Conservation (phyloP, 2,329 filamentous ascomycete species). For the Akanthomyces lecanii region DNA sequence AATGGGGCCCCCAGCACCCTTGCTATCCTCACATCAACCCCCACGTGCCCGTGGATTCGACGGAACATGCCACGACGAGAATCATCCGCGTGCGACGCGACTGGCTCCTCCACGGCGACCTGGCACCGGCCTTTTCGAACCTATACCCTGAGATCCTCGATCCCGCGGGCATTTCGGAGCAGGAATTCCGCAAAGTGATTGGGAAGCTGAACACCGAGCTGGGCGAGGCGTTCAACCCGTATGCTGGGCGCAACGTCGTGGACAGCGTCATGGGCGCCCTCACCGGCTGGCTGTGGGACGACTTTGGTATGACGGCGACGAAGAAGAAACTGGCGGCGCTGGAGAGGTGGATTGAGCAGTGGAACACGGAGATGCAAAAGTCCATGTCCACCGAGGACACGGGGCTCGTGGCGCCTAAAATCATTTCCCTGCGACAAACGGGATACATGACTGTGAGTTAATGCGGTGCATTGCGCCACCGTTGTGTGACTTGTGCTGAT, state of each 20-base stretch:
- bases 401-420: slow-evolving; percentile 55
- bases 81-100: slow-evolving; percentile 90
- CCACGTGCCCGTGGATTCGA: slow-evolving; percentile 75
- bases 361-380: slow-evolving; percentile 72
- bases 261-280: slow-evolving; percentile 75
- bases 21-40: slow-evolving; percentile 93
- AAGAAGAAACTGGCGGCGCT: slow-evolving; percentile 67
- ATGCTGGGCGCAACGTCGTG: slow-evolving; percentile 68
- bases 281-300: slow-evolving; percentile 95
- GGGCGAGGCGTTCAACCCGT: slow-evolving; percentile 74
- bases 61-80: slow-evolving; percentile 71
- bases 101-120: slow-evolving; percentile 84
- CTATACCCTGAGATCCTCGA: slow-evolving; percentile 95
- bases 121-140: slow-evolving; percentile 91
- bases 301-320: slow-evolving; percentile 70
- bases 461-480: neutral
- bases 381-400: slow-evolving; percentile 45
- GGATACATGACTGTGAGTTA: slow-evolving; percentile 76
- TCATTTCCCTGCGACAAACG: slow-evolving; percentile 75
- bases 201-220: slow-evolving; percentile 77
- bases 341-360: slow-evolving; percentile 79
- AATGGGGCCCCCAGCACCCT: slow-evolving; percentile 91
- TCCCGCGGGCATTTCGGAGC: slow-evolving; percentile 73
- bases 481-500: neutral
- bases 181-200: slow-evolving; percentile 78